Evolutionary conservation across 148 eudicot species (phyloP).

Genomic region (Selenicereus undatus): DNA sequence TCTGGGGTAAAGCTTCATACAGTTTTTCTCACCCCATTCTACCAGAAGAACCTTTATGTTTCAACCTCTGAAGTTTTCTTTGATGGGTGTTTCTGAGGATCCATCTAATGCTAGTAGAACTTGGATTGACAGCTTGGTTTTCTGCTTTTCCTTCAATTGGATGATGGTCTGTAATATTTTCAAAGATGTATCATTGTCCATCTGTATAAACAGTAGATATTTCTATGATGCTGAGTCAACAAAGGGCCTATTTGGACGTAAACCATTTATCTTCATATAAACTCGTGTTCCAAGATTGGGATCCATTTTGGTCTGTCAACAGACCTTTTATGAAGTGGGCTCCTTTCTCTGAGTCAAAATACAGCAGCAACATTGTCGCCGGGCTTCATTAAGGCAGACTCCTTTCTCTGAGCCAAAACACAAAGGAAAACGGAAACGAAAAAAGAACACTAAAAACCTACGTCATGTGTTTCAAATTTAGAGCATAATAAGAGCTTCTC

Average conservation of each 20-base stretch:
- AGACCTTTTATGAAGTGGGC: background rate
- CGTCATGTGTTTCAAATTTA: too few species aligned
- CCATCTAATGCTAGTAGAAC: background rate
- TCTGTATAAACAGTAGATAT: background rate
- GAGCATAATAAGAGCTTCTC: too few species aligned
- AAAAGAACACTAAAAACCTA: background rate
- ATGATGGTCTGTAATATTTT: background rate
- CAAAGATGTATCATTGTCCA: slow-evolving; percentile 1
- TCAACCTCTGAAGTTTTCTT: background rate
- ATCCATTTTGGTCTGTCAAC: background rate
- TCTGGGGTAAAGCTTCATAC: background rate
- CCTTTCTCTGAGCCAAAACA: background rate
- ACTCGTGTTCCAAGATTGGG: background rate
- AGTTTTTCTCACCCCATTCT: background rate
- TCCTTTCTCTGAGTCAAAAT: too few species aligned
- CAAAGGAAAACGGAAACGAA: background rate
- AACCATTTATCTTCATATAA: background rate
- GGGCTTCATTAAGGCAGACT: too few species aligned
- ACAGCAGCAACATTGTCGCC: too few species aligned
- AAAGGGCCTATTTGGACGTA: background rate
- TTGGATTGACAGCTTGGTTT: background rate
- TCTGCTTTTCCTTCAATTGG: background rate
- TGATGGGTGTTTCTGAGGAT: background rate
- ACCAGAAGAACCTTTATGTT: background rate
- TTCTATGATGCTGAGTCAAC: background rate